Conservation (phyloP, 2,329 filamentous ascomycete genomes). For the Monascus ruber region DNA sequence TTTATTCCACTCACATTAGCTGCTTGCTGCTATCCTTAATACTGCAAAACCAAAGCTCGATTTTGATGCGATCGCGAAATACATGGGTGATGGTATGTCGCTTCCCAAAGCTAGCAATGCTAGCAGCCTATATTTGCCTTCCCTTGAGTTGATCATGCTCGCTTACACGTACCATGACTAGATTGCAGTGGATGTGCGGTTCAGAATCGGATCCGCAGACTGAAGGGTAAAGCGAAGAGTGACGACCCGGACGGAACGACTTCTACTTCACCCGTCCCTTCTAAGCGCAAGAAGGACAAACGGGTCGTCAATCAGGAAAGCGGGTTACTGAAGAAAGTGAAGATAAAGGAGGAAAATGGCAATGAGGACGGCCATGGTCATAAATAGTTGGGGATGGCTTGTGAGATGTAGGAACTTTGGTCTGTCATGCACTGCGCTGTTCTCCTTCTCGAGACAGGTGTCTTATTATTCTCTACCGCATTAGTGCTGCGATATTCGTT, state of each 20-base stretch:
- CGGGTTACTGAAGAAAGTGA: too few relatives aligned
- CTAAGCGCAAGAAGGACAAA: background rate
- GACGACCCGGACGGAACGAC: background rate
- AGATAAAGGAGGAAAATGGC: too few relatives aligned
- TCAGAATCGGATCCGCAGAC: background rate
- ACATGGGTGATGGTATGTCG: conserved; percentile 12
- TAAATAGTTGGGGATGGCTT: too few relatives aligned
- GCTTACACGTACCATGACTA: background rate
- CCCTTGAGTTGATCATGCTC: background rate
- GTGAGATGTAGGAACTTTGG: too few relatives aligned
- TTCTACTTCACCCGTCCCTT: background rate
- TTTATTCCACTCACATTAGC: conserved; percentile 5
- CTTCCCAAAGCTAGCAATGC: too few relatives aligned
- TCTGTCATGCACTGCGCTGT: too few relatives aligned
- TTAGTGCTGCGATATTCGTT: too few relatives aligned
- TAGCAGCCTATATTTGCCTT: background rate
- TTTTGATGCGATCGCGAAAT: conserved; percentile 7
- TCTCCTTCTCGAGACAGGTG: too few relatives aligned
- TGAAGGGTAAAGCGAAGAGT: background rate
- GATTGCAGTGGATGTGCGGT: background rate
- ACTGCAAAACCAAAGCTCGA: conserved; percentile 9
- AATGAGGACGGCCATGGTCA: too few relatives aligned
- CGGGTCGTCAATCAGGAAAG: too few relatives aligned
- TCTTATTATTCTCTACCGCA: too few relatives aligned
- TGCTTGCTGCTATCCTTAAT: conserved; percentile 12